phyloP scores from a whole-genome alignment of 192 early-diverging fungal species.

The Entomortierella lignicola region DNA sequence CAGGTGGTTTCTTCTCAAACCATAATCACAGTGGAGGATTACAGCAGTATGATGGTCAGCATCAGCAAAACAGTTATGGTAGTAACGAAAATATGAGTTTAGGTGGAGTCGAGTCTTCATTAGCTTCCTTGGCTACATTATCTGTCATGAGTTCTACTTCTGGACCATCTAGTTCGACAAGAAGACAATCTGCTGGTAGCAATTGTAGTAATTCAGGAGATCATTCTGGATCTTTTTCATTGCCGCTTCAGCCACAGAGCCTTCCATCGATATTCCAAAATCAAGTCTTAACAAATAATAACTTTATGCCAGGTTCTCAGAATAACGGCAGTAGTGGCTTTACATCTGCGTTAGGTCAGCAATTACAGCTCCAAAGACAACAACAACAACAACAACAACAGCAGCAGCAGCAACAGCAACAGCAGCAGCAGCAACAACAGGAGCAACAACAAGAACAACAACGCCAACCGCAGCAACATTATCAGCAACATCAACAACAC shows the following conservation, averaged over 20 bases:
- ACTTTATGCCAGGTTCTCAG: not conserved
- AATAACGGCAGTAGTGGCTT: not conserved
- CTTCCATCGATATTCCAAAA: slow-evolving; percentile 20
- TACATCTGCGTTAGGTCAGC: slow-evolving; percentile 25
- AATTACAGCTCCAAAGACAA: slow-evolving; percentile 12
- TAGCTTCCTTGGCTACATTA: slow-evolving; percentile 28
- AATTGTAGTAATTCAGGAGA: no score
- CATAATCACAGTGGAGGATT: slow-evolving; percentile 1
- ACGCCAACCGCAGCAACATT: slow-evolving; percentile 15
- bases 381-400: slow-evolving; percentile 26
- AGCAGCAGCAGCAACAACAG: slow-evolving; percentile 23
- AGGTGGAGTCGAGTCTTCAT: slow-evolving; percentile 11
- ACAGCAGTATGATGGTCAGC: not conserved
- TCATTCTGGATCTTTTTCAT: not conserved
- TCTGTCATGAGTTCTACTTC: slow-evolving; percentile 27
- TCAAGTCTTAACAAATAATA: not conserved
- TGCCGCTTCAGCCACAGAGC: slow-evolving; percentile 11
- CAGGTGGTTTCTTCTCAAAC: not conserved
- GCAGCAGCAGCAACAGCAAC: slow-evolving; percentile 11
- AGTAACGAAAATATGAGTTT: not conserved
- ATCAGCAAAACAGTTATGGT: not conserved
- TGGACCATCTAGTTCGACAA: not conserved
- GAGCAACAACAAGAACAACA: slow-evolving; percentile 16
- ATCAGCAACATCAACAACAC: slow-evolving; percentile 13
- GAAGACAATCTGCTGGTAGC: not conserved